Conservation (phyloP, 2,329 filamentous ascomycete genomes). For the Sclerotinia glacialis region DNA sequence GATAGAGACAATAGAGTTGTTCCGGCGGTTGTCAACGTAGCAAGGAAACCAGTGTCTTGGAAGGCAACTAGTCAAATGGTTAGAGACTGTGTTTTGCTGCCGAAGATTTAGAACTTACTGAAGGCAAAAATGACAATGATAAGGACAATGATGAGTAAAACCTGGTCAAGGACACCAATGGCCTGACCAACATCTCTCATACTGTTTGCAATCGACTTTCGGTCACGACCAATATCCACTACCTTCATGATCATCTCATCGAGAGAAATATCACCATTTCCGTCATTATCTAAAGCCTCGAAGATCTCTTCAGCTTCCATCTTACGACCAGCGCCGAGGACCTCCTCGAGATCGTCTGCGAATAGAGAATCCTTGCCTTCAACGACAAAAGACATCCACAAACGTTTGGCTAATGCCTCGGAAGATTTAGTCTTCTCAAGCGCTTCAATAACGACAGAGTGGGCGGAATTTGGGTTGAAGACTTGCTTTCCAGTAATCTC, state of each 20-base stretch:
- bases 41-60: constrained; percentile 80
- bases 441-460: constrained; percentile 85
- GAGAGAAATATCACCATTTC: constrained; percentile 89
- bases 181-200: constrained; percentile 98
- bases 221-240: constrained; percentile 76
- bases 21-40: constrained; percentile 83
- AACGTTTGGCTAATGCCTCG: constrained; percentile 86
- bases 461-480: constrained; percentile 87
- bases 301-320: constrained; percentile 86
- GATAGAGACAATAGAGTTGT: constrained; percentile 93
- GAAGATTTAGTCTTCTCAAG: constrained; percentile 80
- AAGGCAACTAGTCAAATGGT: constrained; percentile 62
- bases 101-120: constrained; percentile 48
- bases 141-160: constrained; percentile 77
- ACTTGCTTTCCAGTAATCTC: constrained; percentile 95
- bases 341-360: constrained; percentile 79
- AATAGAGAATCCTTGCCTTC: constrained; percentile 81
- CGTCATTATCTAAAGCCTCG: constrained; percentile 73
- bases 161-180: constrained; percentile 82
- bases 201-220: constrained; percentile 84
- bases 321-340: constrained; percentile 72
- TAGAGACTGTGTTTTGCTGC: constrained; percentile 25
- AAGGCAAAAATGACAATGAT: constrained; percentile 83
- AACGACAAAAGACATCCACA: constrained; percentile 98
- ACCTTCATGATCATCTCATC: constrained; percentile 84